These are phyloP conservation scores for Trichoderma koningii DNA, from an alignment of 2,329 filamentous ascomycete genomes.

Conservation along the genomic window DNA sequence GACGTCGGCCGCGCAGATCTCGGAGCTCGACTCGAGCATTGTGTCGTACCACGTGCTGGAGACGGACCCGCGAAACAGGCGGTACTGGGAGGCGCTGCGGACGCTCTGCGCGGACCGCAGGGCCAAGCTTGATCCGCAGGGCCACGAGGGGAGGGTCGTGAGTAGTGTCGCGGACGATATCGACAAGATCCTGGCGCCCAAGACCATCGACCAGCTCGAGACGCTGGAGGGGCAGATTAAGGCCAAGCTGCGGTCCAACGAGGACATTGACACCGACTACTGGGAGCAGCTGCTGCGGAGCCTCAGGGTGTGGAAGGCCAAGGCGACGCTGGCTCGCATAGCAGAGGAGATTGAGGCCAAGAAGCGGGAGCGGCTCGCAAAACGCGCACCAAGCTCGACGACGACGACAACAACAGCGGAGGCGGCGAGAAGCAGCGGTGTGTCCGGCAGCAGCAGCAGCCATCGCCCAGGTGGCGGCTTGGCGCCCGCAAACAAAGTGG, in stretches of 20 bases:
- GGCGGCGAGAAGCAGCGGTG: conserved; percentile 4
- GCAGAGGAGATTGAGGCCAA: conserved; percentile 74
- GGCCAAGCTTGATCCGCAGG: conserved; percentile 63
- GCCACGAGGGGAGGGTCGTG: conserved; percentile 70
- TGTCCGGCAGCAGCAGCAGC: conserved; percentile 3
- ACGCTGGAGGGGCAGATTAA: conserved; percentile 84
- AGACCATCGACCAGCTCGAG: conserved; percentile 84
- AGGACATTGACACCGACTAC: conserved; percentile 94
- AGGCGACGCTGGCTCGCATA: conserved; percentile 77
- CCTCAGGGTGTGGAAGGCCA: conserved; percentile 87
- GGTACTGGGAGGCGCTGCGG: conserved; percentile 92
- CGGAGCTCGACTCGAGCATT: conserved; percentile 81
- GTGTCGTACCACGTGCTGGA: conserved; percentile 78
- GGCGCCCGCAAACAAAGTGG: conserved; percentile 12
- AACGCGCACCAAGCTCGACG: conserved; percentile 67
- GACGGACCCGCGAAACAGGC: conserved; percentile 71
- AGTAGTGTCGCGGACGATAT: conserved; percentile 84
- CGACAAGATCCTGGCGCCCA: conserved; percentile 81
- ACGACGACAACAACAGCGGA: conserved; percentile 37
- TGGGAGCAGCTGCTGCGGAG: conserved; percentile 92
- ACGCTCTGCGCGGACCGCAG: conserved; percentile 77
- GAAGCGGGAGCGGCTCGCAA: conserved; percentile 65
- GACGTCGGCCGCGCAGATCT: conserved; percentile 61
- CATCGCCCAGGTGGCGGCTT: conserved; percentile 13
- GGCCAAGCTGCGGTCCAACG: conserved; percentile 81